Base-by-base conservation (phyloP, 2,329 filamentous ascomycete species). In the Polytolypa hystricis region DNA sequence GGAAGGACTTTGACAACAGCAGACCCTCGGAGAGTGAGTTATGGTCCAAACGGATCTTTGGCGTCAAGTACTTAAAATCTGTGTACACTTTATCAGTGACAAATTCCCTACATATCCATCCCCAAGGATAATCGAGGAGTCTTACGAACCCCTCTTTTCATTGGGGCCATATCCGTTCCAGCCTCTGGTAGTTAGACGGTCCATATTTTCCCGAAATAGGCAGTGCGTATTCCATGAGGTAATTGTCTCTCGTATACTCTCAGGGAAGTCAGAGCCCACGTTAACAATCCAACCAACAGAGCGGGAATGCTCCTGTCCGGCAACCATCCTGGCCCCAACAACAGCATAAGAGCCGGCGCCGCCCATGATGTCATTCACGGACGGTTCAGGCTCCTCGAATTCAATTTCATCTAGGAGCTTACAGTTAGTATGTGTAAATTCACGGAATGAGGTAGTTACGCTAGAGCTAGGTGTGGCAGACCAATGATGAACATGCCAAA, bases 281-380 rank as follows among this genome's bases (percentile, higher is more conserved):
- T 98, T 89, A 29, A 96, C 76, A 43, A 96, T 79, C 87, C 87
- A 96, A 44, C 84, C 85, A 4, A 96, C 76, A 2, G 73, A 70
- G 25, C 65, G 68, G 15, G 84, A 82, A 30, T 68, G 49, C 3
- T 77, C 70, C 20, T 69, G 63, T 2, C 84, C 83, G 4, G 85
- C 89, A 56, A 94, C 81, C 33, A 98, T 69, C 20, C 91, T 82
- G 12, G 91, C 91, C 14, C 91, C 91, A 5, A 96, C 67, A 5
- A 86, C 85, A 6, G 83, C 80, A 57, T 84, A 96, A 2, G 86
- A 74, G 17, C 87, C 91, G 18, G 82, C 91, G 16, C 91, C 91
- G 35, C 91, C 91, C n/a, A 91, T 69, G 14, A 95, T 73, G 52
- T 89, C 72, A 49, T 73, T 74, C 26, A 81, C 79, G 9, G 80